These are phyloP conservation scores for Pleodorina starrii DNA, from an alignment of 139 green algal species.

Conservation along the genomic window DNA sequence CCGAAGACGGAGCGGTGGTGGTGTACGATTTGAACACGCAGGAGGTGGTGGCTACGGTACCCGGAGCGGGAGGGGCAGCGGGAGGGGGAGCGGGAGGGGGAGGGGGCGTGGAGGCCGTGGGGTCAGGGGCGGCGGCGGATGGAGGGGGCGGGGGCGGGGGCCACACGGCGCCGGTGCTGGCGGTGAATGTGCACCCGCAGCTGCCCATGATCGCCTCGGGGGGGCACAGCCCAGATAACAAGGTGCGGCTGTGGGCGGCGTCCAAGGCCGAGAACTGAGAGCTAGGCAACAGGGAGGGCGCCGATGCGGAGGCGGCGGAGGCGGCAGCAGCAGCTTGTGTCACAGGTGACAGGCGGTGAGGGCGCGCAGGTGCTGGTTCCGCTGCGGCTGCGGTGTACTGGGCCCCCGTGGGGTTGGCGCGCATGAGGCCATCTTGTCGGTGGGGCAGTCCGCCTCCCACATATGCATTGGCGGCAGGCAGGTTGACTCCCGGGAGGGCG, in stretches of 20 bases:
- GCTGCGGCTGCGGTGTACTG: no score
- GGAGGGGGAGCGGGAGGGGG: slow-evolving; percentile 31
- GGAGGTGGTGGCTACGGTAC: slow-evolving; percentile 63
- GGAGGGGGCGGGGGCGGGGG: not conserved
- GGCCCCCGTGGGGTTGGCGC: no score
- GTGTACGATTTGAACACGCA: slow-evolving; percentile 88
- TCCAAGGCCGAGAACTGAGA: no score
- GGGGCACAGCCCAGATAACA: slow-evolving; percentile 71
- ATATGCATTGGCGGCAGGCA: no score
- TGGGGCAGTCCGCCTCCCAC: no score
- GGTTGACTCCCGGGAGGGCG: no score
- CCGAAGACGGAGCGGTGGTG: slow-evolving; percentile 86
- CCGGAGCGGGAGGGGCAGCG: slow-evolving; percentile 19
- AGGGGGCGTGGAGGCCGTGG: slow-evolving; percentile 51
- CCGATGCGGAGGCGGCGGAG: no score
- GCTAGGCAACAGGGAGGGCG: no score
- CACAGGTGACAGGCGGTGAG: no score
- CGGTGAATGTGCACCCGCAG: slow-evolving; percentile 61
- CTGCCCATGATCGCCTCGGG: slow-evolving; percentile 62
- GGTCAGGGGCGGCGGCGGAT: slow-evolving; percentile 8
- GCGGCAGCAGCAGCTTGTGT: no score
- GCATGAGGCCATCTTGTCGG: no score
- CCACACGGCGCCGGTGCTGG: slow-evolving; percentile 62
- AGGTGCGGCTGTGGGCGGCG: slow-evolving; percentile 78
- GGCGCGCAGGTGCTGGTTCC: no score